Base-by-base conservation (phyloP, 2,329 filamentous ascomycete species). In the Verticillium nubilum region DNA sequence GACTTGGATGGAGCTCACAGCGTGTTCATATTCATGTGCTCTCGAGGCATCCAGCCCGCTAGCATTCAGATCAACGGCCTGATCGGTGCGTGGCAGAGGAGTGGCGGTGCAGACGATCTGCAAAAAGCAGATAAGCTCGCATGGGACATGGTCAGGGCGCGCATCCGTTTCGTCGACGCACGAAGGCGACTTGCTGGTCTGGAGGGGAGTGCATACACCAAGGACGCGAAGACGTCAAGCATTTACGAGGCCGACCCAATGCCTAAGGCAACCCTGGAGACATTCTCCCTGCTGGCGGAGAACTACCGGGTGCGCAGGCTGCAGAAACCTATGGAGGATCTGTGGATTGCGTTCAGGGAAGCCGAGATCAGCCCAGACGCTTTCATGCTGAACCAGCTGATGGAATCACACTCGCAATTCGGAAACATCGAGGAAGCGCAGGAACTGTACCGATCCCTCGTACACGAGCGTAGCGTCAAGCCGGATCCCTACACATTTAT, bases 51-150 rank as follows among this genome's bases (percentile, higher is more conserved):
- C 33, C 78, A 80, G 60, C 86, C 91, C 2, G 86, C 90, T 47
- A 78, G 90, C 2, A 87, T 89, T 57, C 90, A 96, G 64, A 79
- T 95, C 59, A 96, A 97, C 68, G 90, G 91, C 7, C 79, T 97
- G 23, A 85, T 97, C 58, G 90, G 87, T 9, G 90, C 89, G 1
- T 92, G 90, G 83, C 78, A 95, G 57, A 84, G 91, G 54, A 81
- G 85, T 5, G 84, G 84, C 25, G 82, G 76, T 6, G 75, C 77
- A 1, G 74, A 76, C 25, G 76, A 86, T 58, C 73, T 84, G 57
- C 75, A 82, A 56, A 83, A 82, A 66, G 91, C 89, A 2, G 89
- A 92, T 66, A 73, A 78, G 37, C 77, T 92, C 58, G 90, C 84
- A 2, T 92, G 89, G 89, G 78, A 82, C 58, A 94, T 95, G 91